These are phyloP conservation scores for Meira nashicola DNA, from an alignment of 1,284 basidiomycete species.

Conservation along the genomic window DNA sequence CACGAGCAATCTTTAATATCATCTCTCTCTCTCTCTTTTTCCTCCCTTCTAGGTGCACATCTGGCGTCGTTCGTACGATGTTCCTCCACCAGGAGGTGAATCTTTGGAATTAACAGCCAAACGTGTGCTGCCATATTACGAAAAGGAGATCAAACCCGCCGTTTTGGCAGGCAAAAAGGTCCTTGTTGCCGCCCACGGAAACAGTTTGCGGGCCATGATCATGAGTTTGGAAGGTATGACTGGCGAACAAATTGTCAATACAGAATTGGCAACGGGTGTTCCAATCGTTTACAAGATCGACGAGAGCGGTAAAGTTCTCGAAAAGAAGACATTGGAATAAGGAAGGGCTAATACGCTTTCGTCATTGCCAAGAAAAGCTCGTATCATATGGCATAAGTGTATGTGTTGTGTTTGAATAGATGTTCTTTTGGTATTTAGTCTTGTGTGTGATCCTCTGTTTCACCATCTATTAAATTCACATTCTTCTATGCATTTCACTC, in stretches of 20 bases:
- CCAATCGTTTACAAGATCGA: constrained; percentile 56
- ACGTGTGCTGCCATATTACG: constrained; percentile 54
- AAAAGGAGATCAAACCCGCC: constrained; percentile 53
- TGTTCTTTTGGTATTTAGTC: too few species aligned
- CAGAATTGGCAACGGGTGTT: constrained; percentile 55
- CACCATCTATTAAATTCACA: too few species aligned
- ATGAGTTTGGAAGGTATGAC: constrained; percentile 54
- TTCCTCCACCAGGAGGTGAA: constrained; percentile 55
- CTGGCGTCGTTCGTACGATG: constrained; percentile 53
- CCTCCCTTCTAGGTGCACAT: constrained; percentile 49
- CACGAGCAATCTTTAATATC: not conserved
- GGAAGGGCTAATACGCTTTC: not conserved
- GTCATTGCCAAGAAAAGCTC: too few species aligned
- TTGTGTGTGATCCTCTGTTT: too few species aligned
- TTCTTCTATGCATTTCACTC: too few species aligned
- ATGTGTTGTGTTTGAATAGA: too few species aligned
- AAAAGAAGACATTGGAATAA: constrained; percentile 48
- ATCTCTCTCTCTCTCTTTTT: constrained; percentile 3
- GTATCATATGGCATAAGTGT: too few species aligned
- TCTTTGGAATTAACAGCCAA: constrained; percentile 55
- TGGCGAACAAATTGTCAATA: constrained; percentile 52
- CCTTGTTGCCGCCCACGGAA: constrained; percentile 55
- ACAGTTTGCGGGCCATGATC: constrained; percentile 55
- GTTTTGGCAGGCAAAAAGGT: constrained; percentile 55
- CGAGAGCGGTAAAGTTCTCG: constrained; percentile 46